Base-by-base conservation (phyloP, 2,329 filamentous ascomycete species). In the Mycocentrospora acerina region DNA sequence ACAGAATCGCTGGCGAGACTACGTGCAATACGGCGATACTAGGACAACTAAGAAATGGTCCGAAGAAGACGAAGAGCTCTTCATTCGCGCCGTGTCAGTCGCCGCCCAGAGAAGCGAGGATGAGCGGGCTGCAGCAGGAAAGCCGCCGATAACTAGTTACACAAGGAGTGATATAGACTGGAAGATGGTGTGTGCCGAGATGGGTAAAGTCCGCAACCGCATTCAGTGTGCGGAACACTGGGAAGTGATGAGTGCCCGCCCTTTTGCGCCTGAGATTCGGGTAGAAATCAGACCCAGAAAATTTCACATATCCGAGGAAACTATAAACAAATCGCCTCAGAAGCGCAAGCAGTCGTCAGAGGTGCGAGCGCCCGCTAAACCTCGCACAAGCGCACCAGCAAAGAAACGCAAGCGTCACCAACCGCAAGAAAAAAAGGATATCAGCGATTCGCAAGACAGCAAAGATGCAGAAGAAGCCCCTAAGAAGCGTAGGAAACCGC, bases 161-260 rank as follows among this genome's bases (percentile, higher is more conserved):
- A 72, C 79, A 29, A 76, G 79, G 44, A 67, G 73, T 13, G 64
- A 81, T 22, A 73, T 89, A 44, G 79, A 85, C 53, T 90, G 85
- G 85, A 71, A 77, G 33, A 62, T 71, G 7, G 79, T 90, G 16
- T 83, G 81, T 50, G 69, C 79, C 42, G 73, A 74, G 37, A 82
- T 90, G 78, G 73, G 69, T 11, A 71, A 73, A 32, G 80, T 72
- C 7, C 75, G 86, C 29, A 85, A 78, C 44, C 77, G 82, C 3
- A 73, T 86, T 16, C 84, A 88, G 59, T 88, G 85, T 57, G 72
- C 76, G 17, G 73, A 74, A 17, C 89, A 90, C 58, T 89, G 83
- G 82, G 79, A 77, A 13, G 34, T 32, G 4, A 40, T 55, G 46
- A 37, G 35, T 29, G 42, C 31, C 15, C 44, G 52, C 13, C 24